A percentile compares a stretch with the other conserved stretches of the same genome.
phyloP scores from a whole-genome alignment of 2,329 filamentous ascomycete species.

The Mariannaea elegans region DNA sequence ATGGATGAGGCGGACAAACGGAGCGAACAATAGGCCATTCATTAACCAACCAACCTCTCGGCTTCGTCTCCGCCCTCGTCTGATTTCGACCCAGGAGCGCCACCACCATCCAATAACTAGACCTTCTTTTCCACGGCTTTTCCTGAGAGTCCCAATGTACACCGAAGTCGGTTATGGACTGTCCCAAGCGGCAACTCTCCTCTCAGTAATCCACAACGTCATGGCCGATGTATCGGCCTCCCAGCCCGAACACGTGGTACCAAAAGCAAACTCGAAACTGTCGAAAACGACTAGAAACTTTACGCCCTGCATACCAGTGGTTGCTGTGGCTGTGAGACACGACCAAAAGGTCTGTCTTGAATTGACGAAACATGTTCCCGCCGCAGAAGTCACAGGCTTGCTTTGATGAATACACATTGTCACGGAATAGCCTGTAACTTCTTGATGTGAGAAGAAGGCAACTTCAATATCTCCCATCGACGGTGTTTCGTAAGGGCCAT shows the following conservation, averaged over 20 bases:
- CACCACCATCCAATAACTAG: constrained; percentile 3
- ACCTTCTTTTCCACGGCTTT: not conserved
- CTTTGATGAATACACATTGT: not conserved
- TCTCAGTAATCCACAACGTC: not conserved
- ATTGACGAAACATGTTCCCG: constrained; percentile 1
- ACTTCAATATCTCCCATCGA: not conserved
- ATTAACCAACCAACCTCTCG: not conserved
- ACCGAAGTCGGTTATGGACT: not conserved
- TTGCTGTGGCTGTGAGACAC: not conserved
- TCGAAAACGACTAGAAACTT: not conserved
- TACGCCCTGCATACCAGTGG: constrained; percentile 13
- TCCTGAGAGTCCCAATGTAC: not conserved
- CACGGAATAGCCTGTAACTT: not conserved
- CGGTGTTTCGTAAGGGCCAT: not conserved
- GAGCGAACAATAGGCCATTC: not conserved
- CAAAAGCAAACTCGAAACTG: not conserved
- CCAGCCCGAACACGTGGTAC: constrained; percentile 8
- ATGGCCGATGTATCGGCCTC: not conserved
- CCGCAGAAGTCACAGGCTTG: not conserved
- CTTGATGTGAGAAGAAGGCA: not conserved
- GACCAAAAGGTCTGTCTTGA: not conserved
- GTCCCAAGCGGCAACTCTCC: not conserved
- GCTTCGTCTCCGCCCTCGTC: not conserved
- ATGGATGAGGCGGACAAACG: not conserved
- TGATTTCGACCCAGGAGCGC: not conserved